Evolutionary conservation across 2,329 filamentous ascomycete genomes (phyloP).

Genomic region (Claviceps cyperi): DNA sequence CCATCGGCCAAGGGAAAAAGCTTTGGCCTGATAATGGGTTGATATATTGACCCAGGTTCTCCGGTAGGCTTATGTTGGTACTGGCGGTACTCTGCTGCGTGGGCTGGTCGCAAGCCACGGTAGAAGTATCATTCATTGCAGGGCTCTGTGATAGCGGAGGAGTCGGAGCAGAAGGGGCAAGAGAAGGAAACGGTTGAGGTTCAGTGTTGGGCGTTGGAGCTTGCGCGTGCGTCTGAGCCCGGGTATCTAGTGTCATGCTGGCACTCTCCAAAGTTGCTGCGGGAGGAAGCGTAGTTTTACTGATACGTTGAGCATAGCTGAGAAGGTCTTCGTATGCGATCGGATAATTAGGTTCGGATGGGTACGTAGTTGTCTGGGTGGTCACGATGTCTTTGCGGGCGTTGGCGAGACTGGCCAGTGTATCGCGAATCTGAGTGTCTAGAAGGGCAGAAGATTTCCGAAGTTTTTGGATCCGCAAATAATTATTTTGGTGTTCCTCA

Average conservation of each 20-base stretch:
- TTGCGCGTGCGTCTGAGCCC: constrained; percentile 9
- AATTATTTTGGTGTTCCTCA: constrained; percentile 60
- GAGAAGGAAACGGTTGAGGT: constrained; percentile 14
- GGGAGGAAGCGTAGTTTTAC: constrained; percentile 62
- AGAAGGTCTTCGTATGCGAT: constrained; percentile 63
- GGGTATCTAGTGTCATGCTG: constrained; percentile 15
- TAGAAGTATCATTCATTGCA: constrained; percentile 18
- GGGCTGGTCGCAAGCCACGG: constrained; percentile 15
- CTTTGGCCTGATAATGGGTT: constrained; percentile 40
- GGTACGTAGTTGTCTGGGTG: constrained; percentile 43
- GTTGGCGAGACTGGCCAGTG: constrained; percentile 52
- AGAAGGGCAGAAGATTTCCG: constrained; percentile 49
- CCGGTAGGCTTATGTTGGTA: constrained; percentile 30
- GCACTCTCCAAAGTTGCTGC: constrained; percentile 32
- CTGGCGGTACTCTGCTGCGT: constrained; percentile 20
- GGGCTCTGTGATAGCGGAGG: constrained; percentile 22
- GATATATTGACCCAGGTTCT: constrained; percentile 31
- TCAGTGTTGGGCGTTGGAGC: constrained; percentile 14
- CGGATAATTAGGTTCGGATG: constrained; percentile 33
- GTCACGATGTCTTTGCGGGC: constrained; percentile 59
- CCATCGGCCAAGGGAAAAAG: constrained; percentile 68
- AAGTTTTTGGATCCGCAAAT: constrained; percentile 53
- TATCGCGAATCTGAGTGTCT: constrained; percentile 59
- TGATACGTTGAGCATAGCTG: constrained; percentile 64
- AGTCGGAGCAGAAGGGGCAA: constrained; percentile 19